These are phyloP conservation scores for Trichoderma guizhouense DNA, from an alignment of 2,329 filamentous ascomycete genomes.

Conservation along the genomic window DNA sequence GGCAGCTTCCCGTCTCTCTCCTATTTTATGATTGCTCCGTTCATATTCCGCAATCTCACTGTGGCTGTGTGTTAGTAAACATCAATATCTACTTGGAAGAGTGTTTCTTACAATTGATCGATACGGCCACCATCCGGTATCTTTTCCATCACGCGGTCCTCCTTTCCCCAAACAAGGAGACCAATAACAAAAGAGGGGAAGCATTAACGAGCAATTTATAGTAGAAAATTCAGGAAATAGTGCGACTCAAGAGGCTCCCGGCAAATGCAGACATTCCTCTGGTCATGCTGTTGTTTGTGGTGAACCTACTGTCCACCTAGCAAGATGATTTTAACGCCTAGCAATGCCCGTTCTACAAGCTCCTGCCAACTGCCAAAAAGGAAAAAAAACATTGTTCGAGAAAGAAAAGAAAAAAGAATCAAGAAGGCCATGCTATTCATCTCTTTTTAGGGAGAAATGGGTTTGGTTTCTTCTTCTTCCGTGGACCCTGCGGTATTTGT, in stretches of 20 bases:
- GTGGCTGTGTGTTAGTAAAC: not conserved
- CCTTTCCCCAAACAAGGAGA: not conserved
- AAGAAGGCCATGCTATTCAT: slow-evolving; percentile 13
- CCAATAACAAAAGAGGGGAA: not conserved
- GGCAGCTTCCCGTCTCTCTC: not conserved
- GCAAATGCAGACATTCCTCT: not conserved
- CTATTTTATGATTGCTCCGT: not conserved
- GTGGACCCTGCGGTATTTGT: slow-evolving; percentile 28
- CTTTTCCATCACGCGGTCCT: not conserved
- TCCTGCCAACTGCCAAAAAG: not conserved
- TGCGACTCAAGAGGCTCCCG: not conserved
- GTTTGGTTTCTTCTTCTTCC: slow-evolving; percentile 42
- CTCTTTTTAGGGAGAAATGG: slow-evolving; percentile 44
- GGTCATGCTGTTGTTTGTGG: not conserved
- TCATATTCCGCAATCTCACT: not conserved
- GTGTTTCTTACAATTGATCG: not conserved
- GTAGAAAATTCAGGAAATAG: not conserved
- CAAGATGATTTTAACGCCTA: not conserved
- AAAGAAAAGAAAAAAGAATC: not conserved
- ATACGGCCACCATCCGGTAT: not conserved
- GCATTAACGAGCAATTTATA: not conserved
- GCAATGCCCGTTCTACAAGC: not conserved
- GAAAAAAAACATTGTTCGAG: not conserved
- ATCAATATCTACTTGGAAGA: not conserved
- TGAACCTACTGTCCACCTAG: not conserved